These are phyloP conservation scores for Backusella tarrabulga DNA, from an alignment of 192 early-diverging fungal genomes.

Conservation along the genomic window DNA sequence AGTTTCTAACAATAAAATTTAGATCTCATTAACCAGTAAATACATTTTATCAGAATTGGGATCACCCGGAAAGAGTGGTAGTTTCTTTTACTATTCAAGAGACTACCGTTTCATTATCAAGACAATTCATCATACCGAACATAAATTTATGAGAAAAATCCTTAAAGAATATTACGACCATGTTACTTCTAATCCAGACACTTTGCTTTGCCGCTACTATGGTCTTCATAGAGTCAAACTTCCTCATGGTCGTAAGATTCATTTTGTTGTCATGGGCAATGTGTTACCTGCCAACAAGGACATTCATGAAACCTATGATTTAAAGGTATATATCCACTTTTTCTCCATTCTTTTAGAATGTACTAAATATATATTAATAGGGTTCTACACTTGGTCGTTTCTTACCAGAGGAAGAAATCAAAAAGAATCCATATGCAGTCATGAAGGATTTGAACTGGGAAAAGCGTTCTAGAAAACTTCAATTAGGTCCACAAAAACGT, in stretches of 20 bases:
- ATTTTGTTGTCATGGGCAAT: slow-evolving; percentile 99
- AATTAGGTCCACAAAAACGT: slow-evolving; percentile 83
- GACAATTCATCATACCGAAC: slow-evolving; percentile 93
- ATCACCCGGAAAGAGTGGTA: slow-evolving; percentile 93
- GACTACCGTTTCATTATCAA: slow-evolving; percentile 99
- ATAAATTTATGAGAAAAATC: slow-evolving; percentile 89
- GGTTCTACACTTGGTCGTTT: slow-evolving; percentile 90
- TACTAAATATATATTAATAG: slow-evolving; percentile 7
- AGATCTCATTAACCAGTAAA: slow-evolving; percentile 93
- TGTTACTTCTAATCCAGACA: slow-evolving; percentile 83
- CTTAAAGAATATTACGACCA: slow-evolving; percentile 89
- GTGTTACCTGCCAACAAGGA: slow-evolving; percentile 96
- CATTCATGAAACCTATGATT: slow-evolving; percentile 94
- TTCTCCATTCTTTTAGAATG: not conserved
- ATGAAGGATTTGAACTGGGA: slow-evolving; percentile 98
- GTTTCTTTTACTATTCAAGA: slow-evolving; percentile 97
- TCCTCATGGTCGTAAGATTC: slow-evolving; percentile 88
- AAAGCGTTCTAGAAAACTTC: slow-evolving; percentile 66
- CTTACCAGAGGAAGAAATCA: slow-evolving; percentile 73
- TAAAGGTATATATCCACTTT: slow-evolving; percentile 58
- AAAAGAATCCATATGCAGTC: slow-evolving; percentile 81
- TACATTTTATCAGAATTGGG: slow-evolving; percentile 95
- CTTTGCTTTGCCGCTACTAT: slow-evolving; percentile 89
- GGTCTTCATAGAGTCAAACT: slow-evolving; percentile 95
- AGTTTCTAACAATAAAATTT: not conserved